phyloP scores from a whole-genome alignment of 2,329 filamentous ascomycete species.

The Cladosporium halotolerans region DNA sequence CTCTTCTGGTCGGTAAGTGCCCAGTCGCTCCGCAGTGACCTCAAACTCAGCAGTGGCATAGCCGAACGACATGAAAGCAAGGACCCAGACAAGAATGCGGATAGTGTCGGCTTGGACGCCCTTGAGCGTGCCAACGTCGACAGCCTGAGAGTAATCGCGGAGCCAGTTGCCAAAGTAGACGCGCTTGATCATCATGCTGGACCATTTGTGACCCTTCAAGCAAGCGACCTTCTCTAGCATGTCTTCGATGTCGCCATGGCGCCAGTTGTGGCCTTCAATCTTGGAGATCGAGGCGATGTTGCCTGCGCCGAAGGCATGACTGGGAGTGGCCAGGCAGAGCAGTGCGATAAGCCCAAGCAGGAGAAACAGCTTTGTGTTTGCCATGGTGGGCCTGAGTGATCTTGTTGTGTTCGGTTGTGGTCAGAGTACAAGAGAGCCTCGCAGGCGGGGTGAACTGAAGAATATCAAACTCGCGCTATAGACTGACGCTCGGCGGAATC shows the following conservation, averaged over 20 bases:
- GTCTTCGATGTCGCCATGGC: constrained; percentile 49
- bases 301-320: constrained; percentile 41
- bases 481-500: not conserved
- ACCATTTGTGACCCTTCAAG: constrained; percentile 67
- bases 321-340: constrained; percentile 24
- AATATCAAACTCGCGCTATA: too few relatives aligned
- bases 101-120: constrained; percentile 49
- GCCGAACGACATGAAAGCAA: constrained; percentile 52
- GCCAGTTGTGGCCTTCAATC: constrained; percentile 45
- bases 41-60: constrained; percentile 53
- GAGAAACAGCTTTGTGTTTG: constrained; percentile 15
- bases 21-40: constrained; percentile 48
- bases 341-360: constrained; percentile 24
- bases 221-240: constrained; percentile 45
- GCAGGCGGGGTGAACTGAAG: not conserved
- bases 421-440: not conserved
- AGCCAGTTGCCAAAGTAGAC: constrained; percentile 39
- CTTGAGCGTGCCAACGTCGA: constrained; percentile 49
- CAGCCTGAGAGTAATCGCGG: constrained; percentile 49
- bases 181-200: constrained; percentile 57
- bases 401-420: not conserved
- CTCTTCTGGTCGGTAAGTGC: constrained; percentile 46
- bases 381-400: constrained; percentile 3
- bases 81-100: constrained; percentile 48
- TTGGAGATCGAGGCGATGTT: constrained; percentile 40